Percentiles rank a stretch among this genome's conserved stretches.
phyloP scores from a whole-genome alignment of 225 moss, liverwort and hornwort genomes.

The Marchantia paleacea region DNA sequence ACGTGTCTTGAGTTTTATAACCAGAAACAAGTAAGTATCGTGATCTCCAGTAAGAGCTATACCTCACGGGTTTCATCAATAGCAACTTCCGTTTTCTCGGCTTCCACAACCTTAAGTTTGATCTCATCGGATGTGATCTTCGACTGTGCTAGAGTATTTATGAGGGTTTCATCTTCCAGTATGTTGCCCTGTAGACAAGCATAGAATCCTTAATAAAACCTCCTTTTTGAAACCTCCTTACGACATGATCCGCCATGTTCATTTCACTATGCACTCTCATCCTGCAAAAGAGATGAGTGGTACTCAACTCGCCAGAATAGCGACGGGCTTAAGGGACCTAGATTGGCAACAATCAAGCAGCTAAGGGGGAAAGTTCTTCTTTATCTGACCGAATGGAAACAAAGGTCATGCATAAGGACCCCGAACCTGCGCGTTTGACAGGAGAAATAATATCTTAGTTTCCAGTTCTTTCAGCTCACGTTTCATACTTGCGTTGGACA shows the following conservation, averaged over 20 bases:
- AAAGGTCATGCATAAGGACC: no score
- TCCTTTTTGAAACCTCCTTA: no score
- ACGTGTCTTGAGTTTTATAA: no score
- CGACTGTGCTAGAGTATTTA: slow-evolving; percentile 84
- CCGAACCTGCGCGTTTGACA: slow-evolving; percentile 70
- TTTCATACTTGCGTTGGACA: slow-evolving; percentile 88
- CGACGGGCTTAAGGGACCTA: no score
- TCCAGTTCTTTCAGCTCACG: slow-evolving; percentile 83
- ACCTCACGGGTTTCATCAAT: slow-evolving; percentile 93
- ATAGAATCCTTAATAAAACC: neutral
- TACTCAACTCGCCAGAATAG: no score
- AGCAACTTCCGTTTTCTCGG: slow-evolving; percentile 77
- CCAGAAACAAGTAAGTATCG: no score
- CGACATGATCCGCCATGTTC: no score
- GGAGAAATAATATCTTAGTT: slow-evolving; percentile 59
- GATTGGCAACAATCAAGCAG: no score
- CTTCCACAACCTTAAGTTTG: slow-evolving; percentile 75
- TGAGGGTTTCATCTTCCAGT: slow-evolving; percentile 76
- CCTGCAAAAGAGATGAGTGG: no score
- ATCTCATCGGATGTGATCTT: slow-evolving; percentile 86
- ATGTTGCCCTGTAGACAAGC: slow-evolving; percentile 60
- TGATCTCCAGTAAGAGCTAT: neutral
- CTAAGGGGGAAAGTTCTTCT: no score
- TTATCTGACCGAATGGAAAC: no score
- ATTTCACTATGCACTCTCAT: no score